Percentiles rank a stretch among this genome's conserved stretches.
Evolutionary conservation across 202 grass and related monocot genomes (phyloP).

Genomic region (Eragrostis tef): DNA sequence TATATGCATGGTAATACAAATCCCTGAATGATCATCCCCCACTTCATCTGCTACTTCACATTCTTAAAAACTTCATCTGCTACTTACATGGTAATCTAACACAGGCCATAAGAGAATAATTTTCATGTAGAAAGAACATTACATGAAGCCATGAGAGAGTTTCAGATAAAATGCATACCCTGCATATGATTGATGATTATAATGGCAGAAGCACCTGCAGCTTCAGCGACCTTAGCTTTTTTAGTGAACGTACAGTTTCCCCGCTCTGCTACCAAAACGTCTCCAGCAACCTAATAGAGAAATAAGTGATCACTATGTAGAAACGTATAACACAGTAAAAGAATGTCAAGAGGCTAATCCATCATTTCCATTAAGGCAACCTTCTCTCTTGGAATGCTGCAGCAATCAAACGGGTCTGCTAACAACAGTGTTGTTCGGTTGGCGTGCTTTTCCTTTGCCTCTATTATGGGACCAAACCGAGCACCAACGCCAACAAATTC

Average conservation of each 20-base stretch:
- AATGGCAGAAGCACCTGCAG: conserved; percentile 93
- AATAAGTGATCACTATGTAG: conserved; percentile 31
- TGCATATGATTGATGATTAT: conserved; percentile 83
- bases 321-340: conserved; percentile 5
- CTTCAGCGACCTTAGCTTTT: conserved; percentile 79
- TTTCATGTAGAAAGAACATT: background rate
- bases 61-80: too few relatives aligned
- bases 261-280: conserved; percentile 79
- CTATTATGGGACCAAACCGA: conserved; percentile 87
- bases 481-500: conserved; percentile 97
- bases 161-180: conserved; percentile 54
- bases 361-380: conserved; percentile 49
- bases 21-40: background rate
- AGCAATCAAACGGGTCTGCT: conserved; percentile 77
- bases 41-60: background rate
- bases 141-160: background rate
- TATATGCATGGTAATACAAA: conserved; percentile 17
- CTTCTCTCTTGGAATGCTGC: conserved; percentile 58
- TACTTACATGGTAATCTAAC: background rate
- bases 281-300: conserved; percentile 66
- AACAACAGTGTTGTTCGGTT: conserved; percentile 63
- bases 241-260: conserved; percentile 84
- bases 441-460: conserved; percentile 83
- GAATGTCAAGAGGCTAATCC: conserved; percentile 3
- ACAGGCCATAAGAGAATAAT: background rate